A percentile compares a stretch with the other conserved stretches of the same genome.
phyloP scores from a whole-genome alignment of 2,329 filamentous ascomycete species.

The Alternaria brassicicola region DNA sequence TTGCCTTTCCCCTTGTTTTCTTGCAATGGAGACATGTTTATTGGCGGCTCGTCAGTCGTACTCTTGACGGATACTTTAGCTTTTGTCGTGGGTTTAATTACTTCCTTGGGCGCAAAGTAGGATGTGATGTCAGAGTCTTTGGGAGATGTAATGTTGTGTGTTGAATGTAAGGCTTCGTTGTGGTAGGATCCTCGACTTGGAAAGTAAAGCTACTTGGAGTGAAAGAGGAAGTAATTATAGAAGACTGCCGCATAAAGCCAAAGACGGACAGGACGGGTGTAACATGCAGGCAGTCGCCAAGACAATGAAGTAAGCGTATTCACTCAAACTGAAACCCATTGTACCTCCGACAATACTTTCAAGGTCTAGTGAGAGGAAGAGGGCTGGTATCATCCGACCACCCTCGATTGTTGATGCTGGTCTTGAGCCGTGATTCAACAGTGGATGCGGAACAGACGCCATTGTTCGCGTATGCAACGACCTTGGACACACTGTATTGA shows the following conservation, averaged over 20 bases:
- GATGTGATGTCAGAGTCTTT: constrained; percentile 5
- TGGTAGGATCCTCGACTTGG: not conserved
- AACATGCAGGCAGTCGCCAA: constrained; percentile 1
- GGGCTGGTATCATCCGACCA: not conserved
- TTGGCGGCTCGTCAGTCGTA: not conserved
- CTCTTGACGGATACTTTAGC: not conserved
- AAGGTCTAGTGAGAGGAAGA: not conserved
- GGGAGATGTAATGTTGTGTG: not conserved
- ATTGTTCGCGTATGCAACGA: not conserved
- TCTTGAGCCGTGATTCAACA: not conserved
- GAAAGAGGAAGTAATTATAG: not conserved
- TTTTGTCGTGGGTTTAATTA: not conserved
- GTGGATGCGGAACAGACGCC: not conserved
- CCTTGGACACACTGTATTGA: not conserved
- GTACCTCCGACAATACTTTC: not conserved
- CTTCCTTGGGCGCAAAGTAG: constrained; percentile 3
- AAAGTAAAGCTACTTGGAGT: not conserved
- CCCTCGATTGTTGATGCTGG: not conserved
- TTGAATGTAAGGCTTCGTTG: not conserved
- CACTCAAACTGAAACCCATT: not conserved
- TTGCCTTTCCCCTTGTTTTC: constrained; percentile 4
- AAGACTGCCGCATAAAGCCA: not conserved
- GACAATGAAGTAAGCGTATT: not conserved
- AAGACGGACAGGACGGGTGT: not conserved
- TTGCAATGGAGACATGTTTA: not conserved